Evolutionary conservation across 192 early-diverging fungal species (phyloP), one percentile per base, ranked within the genome.

Genomic region (Rhizoclosmatium globosum): DNA sequence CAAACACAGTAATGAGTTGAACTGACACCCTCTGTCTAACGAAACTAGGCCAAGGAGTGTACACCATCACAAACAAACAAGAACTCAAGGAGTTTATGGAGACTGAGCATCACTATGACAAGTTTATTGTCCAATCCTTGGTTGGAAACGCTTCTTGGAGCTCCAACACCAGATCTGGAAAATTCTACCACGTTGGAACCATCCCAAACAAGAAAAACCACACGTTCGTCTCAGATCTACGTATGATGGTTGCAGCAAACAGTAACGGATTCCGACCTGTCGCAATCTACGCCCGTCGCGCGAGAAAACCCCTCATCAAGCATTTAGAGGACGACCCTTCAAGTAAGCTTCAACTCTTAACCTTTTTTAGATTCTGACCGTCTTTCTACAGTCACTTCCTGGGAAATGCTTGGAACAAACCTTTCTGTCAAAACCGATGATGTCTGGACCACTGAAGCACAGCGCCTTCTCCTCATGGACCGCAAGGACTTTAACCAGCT

Each of bases 171-270:
- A 86, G 42, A 91, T 92, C 94, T 7, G 95, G 94, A 59, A 93
- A 92, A 77, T 96, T 94, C 71, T 96, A 93, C 78, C 95, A 96
- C 77, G 95, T 95, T 31, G 95, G 95, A 3, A 96, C 95, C 3
- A 93, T 96, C 71, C 95, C 95, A 13, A 94, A 96, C 91, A 94
- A 94, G 87, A 94, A 94, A 81, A 93, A 92, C 83, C 92, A 94
- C 76, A 94, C 91, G 3, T 96, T 90, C 82, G 95, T 96, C 42
- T 89, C 84, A 42, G 95, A 96, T 81, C 84, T 96, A 45, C 83
- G 95, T 0, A 92, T 95, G 93, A 96, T 96, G 95, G 89, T 96
- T 38, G 87, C 90, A n/a, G 95, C 90, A 65, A 90, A 88, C 69
- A 82, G 85, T 62, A 69, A 87, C 45, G 95, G 95, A 9, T 96